Conservation (phyloP, 805 yeast species). For the Sungouiella blattae region DNA sequence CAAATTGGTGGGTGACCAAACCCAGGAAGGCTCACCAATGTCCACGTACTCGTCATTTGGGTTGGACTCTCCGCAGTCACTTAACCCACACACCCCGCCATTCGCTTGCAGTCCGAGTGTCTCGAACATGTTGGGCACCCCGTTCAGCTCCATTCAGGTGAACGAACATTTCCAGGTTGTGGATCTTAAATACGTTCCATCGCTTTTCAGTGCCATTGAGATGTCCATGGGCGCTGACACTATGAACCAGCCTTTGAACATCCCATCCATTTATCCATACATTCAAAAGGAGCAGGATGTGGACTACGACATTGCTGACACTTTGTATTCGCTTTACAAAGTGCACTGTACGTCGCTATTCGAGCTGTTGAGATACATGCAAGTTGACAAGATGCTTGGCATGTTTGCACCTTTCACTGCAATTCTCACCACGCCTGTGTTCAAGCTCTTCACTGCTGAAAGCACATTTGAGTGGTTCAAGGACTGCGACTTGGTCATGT, state of each 20-base stretch:
- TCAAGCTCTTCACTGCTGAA: slow-evolving; percentile 51
- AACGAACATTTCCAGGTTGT: slow-evolving; percentile 14
- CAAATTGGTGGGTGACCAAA: slow-evolving; percentile 25
- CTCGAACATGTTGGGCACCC: slow-evolving; percentile 9
- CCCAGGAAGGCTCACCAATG: slow-evolving; percentile 17
- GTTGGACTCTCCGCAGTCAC: slow-evolving; percentile 13
- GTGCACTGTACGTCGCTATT: slow-evolving; percentile 62
- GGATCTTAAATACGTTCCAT: slow-evolving; percentile 29
- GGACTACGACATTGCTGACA: slow-evolving; percentile 51
- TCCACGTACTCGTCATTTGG: slow-evolving; percentile 11
- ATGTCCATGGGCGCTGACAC: slow-evolving; percentile 11
- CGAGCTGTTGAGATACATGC: slow-evolving; percentile 66
- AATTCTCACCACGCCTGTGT: slow-evolving; percentile 60
- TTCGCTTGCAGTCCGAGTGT: slow-evolving; percentile 8
- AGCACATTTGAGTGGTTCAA: slow-evolving; percentile 58
- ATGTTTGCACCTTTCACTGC: slow-evolving; percentile 49
- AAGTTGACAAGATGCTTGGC: slow-evolving; percentile 56
- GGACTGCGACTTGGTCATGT: slow-evolving; percentile 63
- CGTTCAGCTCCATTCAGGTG: slow-evolving; percentile 17
- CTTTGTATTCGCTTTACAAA: slow-evolving; percentile 59
- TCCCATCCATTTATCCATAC: slow-evolving; percentile 41
- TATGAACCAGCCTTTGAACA: slow-evolving; percentile 15
- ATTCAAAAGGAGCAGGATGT: slow-evolving; percentile 44
- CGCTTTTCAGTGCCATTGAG: slow-evolving; percentile 23
- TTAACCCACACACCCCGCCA: slow-evolving; percentile 12